phyloP scores from a whole-genome alignment of 78 protist species.

The Polysphondylium violaceum region DNA sequence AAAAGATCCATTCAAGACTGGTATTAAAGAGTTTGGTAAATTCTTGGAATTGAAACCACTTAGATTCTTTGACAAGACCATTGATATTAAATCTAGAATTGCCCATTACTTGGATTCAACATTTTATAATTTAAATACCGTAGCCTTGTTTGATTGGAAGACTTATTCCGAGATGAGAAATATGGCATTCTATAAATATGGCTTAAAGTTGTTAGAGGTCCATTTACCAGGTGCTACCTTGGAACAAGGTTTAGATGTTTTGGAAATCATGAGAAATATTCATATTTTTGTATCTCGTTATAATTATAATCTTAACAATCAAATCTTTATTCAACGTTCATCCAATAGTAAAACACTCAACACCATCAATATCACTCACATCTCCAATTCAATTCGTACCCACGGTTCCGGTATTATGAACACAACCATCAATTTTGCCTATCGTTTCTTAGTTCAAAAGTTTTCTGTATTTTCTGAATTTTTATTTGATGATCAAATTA shows the following conservation, averaged over 20 bases:
- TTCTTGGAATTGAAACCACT: constrained; percentile 77
- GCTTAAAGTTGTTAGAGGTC: constrained; percentile 83
- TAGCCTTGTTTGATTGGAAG: constrained; percentile 94
- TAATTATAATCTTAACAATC: constrained; percentile 96
- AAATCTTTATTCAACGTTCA: constrained; percentile 91
- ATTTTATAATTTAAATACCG: constrained; percentile 96
- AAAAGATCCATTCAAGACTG: constrained; percentile 78
- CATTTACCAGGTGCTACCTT: constrained; percentile 92
- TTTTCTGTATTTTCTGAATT: constrained; percentile 93
- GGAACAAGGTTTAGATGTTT: constrained; percentile 96
- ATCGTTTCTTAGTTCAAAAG: constrained; percentile 85
- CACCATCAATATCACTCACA: constrained; percentile 94
- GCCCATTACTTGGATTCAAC: constrained; percentile 89
- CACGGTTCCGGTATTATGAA: constrained; percentile 99
- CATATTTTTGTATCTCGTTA: constrained; percentile 95
- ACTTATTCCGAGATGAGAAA: constrained; percentile 96
- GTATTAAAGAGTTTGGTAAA: constrained; percentile 80
- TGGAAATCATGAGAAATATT: constrained; percentile 96
- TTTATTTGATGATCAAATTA: constrained; percentile 97
- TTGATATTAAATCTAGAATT: constrained; percentile 82
- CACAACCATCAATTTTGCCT: constrained; percentile 97
- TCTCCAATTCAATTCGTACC: constrained; percentile 96
- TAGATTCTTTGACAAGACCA: constrained; percentile 61
- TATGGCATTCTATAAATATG: constrained; percentile 92
- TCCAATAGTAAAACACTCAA: constrained; percentile 87